Conservation (phyloP, 306 rosid genomes). For the Trifolium subterraneum region DNA sequence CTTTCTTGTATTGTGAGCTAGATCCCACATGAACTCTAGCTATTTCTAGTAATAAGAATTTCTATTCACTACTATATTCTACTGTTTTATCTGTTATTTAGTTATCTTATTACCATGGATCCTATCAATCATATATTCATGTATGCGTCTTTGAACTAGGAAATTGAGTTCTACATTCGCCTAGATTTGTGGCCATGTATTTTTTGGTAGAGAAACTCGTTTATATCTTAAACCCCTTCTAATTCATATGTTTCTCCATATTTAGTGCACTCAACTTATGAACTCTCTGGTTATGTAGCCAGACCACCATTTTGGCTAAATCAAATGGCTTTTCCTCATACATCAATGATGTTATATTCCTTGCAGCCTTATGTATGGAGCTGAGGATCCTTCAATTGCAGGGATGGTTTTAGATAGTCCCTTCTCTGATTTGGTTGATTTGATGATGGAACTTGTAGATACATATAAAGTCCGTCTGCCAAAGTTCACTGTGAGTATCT, state of each 20-base stretch:
- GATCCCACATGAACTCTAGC: too few species aligned
- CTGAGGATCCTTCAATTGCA: conserved; percentile 98
- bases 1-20: too few species aligned
- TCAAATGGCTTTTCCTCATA: conserved; percentile 32
- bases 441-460: conserved; percentile 99
- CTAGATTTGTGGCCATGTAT: not conserved
- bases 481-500: conserved; percentile 89
- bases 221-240: conserved; percentile 17
- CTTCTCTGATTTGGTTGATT: conserved; percentile 93
- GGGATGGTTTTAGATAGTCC: conserved; percentile 99
- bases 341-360: conserved; percentile 47
- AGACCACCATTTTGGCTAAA: conserved; percentile 1
- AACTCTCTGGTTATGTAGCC: conserved; percentile 3
- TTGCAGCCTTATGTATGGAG: conserved; percentile 96
- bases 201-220: conserved; percentile 14
- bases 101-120: too few species aligned
- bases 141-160: conserved; percentile 2
- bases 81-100: too few species aligned
- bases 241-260: conserved; percentile 13
- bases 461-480: conserved; percentile 92
- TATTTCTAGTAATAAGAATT: too few species aligned
- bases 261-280: conserved; percentile 18
- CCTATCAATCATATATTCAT: conserved; percentile 16
- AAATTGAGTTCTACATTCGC: conserved; percentile 22
- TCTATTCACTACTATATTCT: too few species aligned